phyloP scores from a whole-genome alignment of 495 filamentous ascomycete species.

The Neurospora sp. region DNA sequence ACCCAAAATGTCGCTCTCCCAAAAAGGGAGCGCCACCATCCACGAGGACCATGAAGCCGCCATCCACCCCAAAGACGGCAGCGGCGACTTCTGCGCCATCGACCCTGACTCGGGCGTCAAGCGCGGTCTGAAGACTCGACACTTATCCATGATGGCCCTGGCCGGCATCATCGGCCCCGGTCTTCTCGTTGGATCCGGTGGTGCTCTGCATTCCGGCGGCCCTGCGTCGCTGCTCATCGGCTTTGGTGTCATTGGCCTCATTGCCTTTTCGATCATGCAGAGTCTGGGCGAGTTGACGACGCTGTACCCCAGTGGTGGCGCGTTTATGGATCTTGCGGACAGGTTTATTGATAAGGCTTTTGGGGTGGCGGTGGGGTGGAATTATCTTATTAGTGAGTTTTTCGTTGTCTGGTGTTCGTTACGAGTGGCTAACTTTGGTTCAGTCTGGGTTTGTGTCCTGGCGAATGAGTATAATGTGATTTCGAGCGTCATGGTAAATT shows the following conservation, averaged over 20 bases:
- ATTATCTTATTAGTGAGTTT: constrained; percentile 47
- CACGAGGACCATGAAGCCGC: background rate
- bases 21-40: background rate
- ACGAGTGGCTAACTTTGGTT: too few species aligned
- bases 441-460: constrained; percentile 47
- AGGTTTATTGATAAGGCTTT: constrained; percentile 66
- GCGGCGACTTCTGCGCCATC: constrained; percentile 31
- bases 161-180: constrained; percentile 48
- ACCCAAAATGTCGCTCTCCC: background rate
- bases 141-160: constrained; percentile 63
- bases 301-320: constrained; percentile 56
- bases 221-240: constrained; percentile 55
- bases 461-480: constrained; percentile 50
- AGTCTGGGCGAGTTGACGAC: constrained; percentile 61
- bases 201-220: constrained; percentile 49
- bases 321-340: constrained; percentile 50
- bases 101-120: constrained; percentile 39
- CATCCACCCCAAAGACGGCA: background rate
- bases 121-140: constrained; percentile 53
- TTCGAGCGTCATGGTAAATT: constrained; percentile 49
- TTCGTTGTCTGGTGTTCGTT: background rate
- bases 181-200: constrained; percentile 47
- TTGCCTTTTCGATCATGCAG: constrained; percentile 54
- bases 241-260: constrained; percentile 54
- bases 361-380: constrained; percentile 79